Percentiles rank a stretch among this genome's conserved stretches.
Conservation (phyloP, 768 basidiomycete species). For the Glaciozyma martinii region DNA sequence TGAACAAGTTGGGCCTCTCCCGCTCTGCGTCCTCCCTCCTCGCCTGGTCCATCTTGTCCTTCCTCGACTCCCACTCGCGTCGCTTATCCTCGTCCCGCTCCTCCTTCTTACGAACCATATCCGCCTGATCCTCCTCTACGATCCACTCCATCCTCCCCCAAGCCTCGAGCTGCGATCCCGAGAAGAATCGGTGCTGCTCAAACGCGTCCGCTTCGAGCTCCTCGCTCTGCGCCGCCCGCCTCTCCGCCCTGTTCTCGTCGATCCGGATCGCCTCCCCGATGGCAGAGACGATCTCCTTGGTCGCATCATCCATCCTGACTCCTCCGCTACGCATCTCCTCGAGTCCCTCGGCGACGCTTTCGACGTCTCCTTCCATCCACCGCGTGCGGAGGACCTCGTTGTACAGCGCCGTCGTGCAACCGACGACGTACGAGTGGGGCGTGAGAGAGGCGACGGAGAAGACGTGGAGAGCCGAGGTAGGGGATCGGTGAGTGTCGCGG, state of each 20-base stretch:
- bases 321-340: constrained; percentile 46
- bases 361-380: constrained; percentile 46
- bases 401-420: constrained; percentile 78
- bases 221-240: not conserved
- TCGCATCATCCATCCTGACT: constrained; percentile 3
- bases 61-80: not conserved
- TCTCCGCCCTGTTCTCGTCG: constrained; percentile 19
- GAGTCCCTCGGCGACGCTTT: constrained; percentile 46
- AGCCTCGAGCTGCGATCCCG: not conserved
- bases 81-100: not conserved
- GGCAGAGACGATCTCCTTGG: constrained; percentile 5
- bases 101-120: not conserved
- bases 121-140: constrained; percentile 14
- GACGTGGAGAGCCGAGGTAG: constrained; percentile 68
- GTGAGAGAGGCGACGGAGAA: constrained; percentile 74
- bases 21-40: not conserved
- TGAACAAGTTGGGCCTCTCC: not conserved
- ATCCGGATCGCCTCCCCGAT: constrained; percentile 15
- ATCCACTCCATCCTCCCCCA: constrained; percentile 22
- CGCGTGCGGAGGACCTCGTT: constrained; percentile 79
- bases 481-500: constrained; percentile 67
- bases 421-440: constrained; percentile 67
- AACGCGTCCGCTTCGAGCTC: not conserved
- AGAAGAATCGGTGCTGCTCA: constrained; percentile 10
- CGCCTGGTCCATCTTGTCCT: not conserved